Percentiles rank a stretch among this genome's conserved stretches.
phyloP scores from a whole-genome alignment of 495 filamentous ascomycete species.

The Apiosordaria backusii region DNA sequence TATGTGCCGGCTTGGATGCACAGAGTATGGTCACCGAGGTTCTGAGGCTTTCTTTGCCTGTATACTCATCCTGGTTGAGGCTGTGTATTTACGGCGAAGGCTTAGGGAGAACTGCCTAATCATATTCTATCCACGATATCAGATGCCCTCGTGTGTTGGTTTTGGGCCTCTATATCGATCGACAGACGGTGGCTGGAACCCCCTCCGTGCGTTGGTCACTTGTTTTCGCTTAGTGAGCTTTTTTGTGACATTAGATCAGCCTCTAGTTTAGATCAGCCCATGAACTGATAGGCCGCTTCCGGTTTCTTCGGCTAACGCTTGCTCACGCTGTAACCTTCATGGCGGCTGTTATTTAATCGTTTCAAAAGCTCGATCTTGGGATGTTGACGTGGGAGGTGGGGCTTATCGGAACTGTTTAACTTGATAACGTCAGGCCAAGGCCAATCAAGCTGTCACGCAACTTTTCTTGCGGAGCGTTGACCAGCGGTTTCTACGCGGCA shows the following conservation, averaged over 20 bases:
- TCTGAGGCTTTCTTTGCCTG: no score
- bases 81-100: not conserved
- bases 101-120: no score
- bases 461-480: not conserved
- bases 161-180: not conserved
- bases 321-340: not conserved
- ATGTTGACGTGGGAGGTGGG: not conserved
- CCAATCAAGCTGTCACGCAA: not conserved
- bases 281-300: no score
- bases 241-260: not conserved
- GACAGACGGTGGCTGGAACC: not conserved
- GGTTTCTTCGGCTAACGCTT: not conserved
- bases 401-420: not conserved
- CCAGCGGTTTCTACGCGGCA: not conserved
- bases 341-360: not conserved
- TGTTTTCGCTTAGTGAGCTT: not conserved
- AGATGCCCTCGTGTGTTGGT: not conserved
- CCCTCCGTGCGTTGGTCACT: not conserved
- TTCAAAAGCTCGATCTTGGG: conserved; percentile 1
- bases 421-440: not conserved
- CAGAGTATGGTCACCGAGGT: no score
- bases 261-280: no score
- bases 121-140: not conserved
- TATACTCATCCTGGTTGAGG: not conserved
- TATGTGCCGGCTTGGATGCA: not conserved